Percentiles rank a stretch among this genome's conserved stretches.
phyloP scores from a whole-genome alignment of 805 yeast species.

The Jamesozyma piceae region DNA sequence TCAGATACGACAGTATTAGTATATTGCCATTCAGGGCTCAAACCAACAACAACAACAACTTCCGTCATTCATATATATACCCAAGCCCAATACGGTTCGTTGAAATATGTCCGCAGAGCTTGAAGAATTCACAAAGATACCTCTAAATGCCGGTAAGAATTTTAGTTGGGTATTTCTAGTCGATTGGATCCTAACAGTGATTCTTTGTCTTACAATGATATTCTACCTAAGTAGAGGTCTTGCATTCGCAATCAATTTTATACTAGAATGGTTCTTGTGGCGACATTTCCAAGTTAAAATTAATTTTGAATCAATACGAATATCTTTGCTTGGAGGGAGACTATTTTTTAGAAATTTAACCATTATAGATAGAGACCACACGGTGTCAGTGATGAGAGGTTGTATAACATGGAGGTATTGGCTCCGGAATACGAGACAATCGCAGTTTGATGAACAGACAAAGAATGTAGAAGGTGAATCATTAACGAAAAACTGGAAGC shows the following conservation, averaged over 20 bases:
- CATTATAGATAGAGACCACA: slow-evolving; percentile 62
- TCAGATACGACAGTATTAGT: too few species aligned
- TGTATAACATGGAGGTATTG: slow-evolving; percentile 88
- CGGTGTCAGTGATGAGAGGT: slow-evolving; percentile 61
- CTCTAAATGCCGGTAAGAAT: slow-evolving; percentile 25
- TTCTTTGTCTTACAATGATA: slow-evolving; percentile 52
- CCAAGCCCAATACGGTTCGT: too few species aligned
- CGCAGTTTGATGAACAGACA: slow-evolving; percentile 11
- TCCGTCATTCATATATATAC: too few species aligned
- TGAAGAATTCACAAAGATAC: slow-evolving; percentile 24
- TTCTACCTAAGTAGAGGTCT: slow-evolving; percentile 69
- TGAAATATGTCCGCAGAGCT: slow-evolving; percentile 21
- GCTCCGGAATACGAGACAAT: slow-evolving; percentile 41
- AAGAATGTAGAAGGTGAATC: slow-evolving; percentile 11
- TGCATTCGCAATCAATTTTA: slow-evolving; percentile 48
- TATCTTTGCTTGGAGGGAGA: slow-evolving; percentile 78
- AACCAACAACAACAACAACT: too few species aligned
- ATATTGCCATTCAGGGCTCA: too few species aligned
- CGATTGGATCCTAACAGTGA: slow-evolving; percentile 67
- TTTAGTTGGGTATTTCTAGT: slow-evolving; percentile 70
- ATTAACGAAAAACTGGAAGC: slow-evolving; percentile 33
- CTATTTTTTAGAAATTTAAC: slow-evolving; percentile 67
- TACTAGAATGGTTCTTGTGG: slow-evolving; percentile 55
- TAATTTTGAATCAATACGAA: slow-evolving; percentile 60
- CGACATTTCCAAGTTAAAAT: slow-evolving; percentile 46